Base-by-base conservation (phyloP, 1,284 basidiomycete genomes). In the Ceratobasidium sp. region DNA sequence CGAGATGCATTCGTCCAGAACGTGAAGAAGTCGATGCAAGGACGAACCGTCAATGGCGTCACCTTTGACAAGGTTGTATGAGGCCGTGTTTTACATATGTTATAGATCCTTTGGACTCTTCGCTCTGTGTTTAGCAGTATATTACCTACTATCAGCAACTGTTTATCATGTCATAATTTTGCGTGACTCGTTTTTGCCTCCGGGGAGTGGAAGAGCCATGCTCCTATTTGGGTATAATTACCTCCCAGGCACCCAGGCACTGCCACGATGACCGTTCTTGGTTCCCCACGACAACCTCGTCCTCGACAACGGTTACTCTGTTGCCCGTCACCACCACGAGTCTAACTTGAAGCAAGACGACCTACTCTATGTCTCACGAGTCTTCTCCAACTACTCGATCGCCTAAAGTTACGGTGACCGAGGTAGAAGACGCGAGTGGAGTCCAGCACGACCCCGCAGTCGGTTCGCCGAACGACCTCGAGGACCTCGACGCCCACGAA, bases 1-100 rank as follows among this genome's bases (percentile, higher is more conserved):
- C 88, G 95, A 71, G 91, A 95, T 6, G 87, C 88, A 77, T 98
- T 98, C 84, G 82, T 91, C 57, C 84, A 88, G 81, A 96, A 96
- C 81, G 96, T 98, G 81, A 93, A 91, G 85, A 84, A 84, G 44
- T 91, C 95, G 13, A 95, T 98, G 93, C 87, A 89, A 13, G 96
- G 96, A 11, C 89, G 89, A 52, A 84, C 84, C 59, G 88, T 98
- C 83, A 92, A 91, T 80, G 92, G 92, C 17, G 89, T 91, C 79
- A 86, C 89, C 78, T 98, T 95, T 81, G 92, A 94, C 82, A 89
- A 88, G 78, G 95, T 98, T 29, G 29, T 70, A 25, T 70, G 57
- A 59, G 15, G 46, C 37, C 19, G 34, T 54, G 34, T 22, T 62
- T 43, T 62, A 40, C 13, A 62, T 62, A 19, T 49, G 46, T 49